Base-by-base conservation (phyloP, 768 basidiomycete genomes). In the Sporobolomyces pararoseus region DNA sequence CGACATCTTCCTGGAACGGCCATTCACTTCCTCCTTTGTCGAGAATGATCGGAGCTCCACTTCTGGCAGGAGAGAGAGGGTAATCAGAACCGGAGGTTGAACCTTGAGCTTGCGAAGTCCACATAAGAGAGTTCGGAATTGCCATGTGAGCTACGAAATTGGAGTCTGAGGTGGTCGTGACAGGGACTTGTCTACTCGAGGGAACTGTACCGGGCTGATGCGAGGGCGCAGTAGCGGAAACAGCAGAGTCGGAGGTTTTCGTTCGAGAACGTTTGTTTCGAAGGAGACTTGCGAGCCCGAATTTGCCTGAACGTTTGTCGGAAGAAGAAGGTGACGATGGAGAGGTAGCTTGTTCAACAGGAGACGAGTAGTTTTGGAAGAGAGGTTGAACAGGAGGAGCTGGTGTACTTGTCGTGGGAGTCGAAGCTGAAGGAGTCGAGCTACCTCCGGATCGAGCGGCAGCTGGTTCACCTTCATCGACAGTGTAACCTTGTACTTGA, bases 1-100 rank as follows among this genome's bases (percentile, higher is more conserved):
- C 47, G n/a, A 72, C 66, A 0, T 35, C 29, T 3, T 39, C 65
- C 27, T 61, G 55, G n/a, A n/a, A 67, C 29, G 70, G 70, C 70
- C 70, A 72, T 2, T 29, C 21, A 2, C 16, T 17, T 9, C 70
- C 70, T 7, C 58, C 50, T 62, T 72, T 72, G 13, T 66, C 52
- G 4, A 72, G 23, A 10, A 72, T 52, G 7, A 64, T 42, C 4
- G 67, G 67, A 21, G 37, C 37, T 1, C 61, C 53, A 3, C 27
- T 49, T n/a, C 34, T 37, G 5, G 52, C 17, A 5, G 60, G 53
- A n/a, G 53, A 49, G 34, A 61, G 34, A 13, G 17, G 35, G 9
- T 54, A 44, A 21, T 35, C 44, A 3, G 51, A 32, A 0, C 13
- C 32, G 12, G 34, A 31, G 10, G 55, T 7, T 19, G 52, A n/a